phyloP scores from a whole-genome alignment of 2,329 filamentous ascomycete species.

The Exophiala aquamarina region DNA sequence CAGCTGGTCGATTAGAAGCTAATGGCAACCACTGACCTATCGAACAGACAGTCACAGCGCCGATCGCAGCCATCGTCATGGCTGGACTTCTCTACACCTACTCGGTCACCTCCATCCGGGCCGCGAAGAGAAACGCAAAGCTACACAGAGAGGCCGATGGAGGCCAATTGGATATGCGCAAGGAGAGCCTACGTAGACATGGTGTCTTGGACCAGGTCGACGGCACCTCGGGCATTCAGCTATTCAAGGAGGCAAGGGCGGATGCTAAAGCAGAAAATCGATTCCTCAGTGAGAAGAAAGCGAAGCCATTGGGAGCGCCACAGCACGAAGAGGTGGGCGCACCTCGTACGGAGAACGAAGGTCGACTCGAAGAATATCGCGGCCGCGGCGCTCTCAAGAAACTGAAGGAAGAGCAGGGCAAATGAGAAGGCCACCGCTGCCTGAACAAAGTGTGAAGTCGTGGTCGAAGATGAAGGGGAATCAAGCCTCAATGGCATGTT shows the following conservation, averaged over 20 bases:
- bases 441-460: too few species aligned
- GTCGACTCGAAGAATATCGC: conserved; percentile 24
- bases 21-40: conserved; percentile 3
- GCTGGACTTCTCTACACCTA: conserved; percentile 61
- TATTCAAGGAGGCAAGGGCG: conserved; percentile 24
- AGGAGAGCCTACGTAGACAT: conserved; percentile 28
- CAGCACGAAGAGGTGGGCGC: conserved; percentile 19
- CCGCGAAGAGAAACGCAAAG: conserved; percentile 66
- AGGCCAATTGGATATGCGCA: conserved; percentile 30
- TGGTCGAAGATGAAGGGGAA: too few species aligned
- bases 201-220: conserved; percentile 26
- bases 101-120: conserved; percentile 63
- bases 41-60: conserved; percentile 54
- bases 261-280: conserved; percentile 22
- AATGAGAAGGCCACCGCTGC: too few species aligned
- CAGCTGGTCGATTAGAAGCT: too few species aligned
- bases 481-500: too few species aligned
- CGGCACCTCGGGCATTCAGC: conserved; percentile 25
- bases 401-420: conserved; percentile 19
- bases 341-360: conserved; percentile 31
- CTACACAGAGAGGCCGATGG: conserved; percentile 45
- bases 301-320: conserved; percentile 16
- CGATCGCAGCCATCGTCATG: conserved; percentile 64
- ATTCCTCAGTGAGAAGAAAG: conserved; percentile 20
- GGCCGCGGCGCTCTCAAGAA: conserved; percentile 23